These are phyloP conservation scores for Yamadazyma olivae DNA, from an alignment of 805 yeast species.

Conservation along the genomic window DNA sequence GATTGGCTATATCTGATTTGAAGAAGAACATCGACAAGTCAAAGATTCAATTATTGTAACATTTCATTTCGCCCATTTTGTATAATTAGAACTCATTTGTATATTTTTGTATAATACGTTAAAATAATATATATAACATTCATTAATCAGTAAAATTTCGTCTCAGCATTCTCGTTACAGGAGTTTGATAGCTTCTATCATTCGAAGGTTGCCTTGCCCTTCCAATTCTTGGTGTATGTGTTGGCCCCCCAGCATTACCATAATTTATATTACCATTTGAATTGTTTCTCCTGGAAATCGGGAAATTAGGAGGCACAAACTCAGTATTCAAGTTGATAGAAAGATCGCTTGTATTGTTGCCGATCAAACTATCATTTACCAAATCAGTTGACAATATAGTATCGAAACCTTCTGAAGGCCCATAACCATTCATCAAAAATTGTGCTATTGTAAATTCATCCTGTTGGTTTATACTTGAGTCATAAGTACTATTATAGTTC, in stretches of 20 bases:
- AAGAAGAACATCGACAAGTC: slow-evolving; percentile 9
- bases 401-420: slow-evolving; percentile 7
- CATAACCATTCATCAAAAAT: slow-evolving; percentile 21
- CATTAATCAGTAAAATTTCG: slow-evolving; percentile 8
- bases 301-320: slow-evolving; percentile 18
- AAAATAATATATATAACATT: neutral
- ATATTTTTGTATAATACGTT: neutral
- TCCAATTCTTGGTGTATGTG: slow-evolving; percentile 36
- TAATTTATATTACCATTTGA: slow-evolving; percentile 13
- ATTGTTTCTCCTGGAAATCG: slow-evolving; percentile 10
- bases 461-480: slow-evolving; percentile 4
- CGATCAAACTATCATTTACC: slow-evolving; percentile 24
- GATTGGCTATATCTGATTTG: slow-evolving; percentile 22
- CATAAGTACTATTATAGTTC: slow-evolving; percentile 20
- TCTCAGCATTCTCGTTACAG: slow-evolving; percentile 37
- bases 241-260: slow-evolving; percentile 1
- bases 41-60: neutral
- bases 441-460: slow-evolving; percentile 24
- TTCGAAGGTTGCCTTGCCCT: slow-evolving; percentile 36
- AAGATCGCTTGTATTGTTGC: slow-evolving; percentile 25
- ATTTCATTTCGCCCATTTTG: neutral
- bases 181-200: slow-evolving; percentile 41
- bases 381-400: slow-evolving; percentile 15
- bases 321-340: slow-evolving; percentile 29
- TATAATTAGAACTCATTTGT: no score